Base-by-base conservation (phyloP, 2,329 filamentous ascomycete species). In the Fusarium sp. region DNA sequence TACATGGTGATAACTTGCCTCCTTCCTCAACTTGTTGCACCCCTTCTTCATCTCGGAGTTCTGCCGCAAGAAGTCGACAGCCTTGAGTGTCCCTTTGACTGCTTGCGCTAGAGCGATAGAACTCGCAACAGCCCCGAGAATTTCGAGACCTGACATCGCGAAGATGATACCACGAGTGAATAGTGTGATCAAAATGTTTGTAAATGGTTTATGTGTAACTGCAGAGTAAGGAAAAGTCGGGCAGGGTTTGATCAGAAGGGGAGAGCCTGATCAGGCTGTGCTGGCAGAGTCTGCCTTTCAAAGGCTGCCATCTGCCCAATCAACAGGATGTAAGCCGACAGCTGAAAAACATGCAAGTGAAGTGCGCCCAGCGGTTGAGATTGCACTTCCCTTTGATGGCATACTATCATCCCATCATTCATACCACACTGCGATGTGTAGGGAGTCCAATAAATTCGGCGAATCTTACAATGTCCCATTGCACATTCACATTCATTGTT, bases 71-170 rank as follows among this genome's bases (percentile, higher is more conserved):
- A 67, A 46, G 42, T 67, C 55, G 3, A 67, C 2, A 7, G 50
- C 54, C 9, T 64, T 69, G 17, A 64, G 24, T 1, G 44, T 53
- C 4, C 56, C 52, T 21, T 66, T 15, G 6, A 66, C 50, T 0
- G 55, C 57, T 23, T 69, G 47, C 0, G 8, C 57, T 12, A 69
- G 23, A 9, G 66, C 62, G 8, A 69, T 20, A 2, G 66, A 67
- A 23, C 62, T 64, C 0, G 57, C 62, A 5, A 69, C 11, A 4
- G 57, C 66, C 1, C 66, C 66, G 1, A 67, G 44, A 8, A 69
- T 56, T 38, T 69, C 66, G 1, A 67, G n/a, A 0, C 56, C 61
- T 0, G 62, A 68, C 65, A 69, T 67, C 2, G 0, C 2, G 11
- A 7, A 4, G 8, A 15, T 34, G 26, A 28, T 21, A n/a, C 11